Evolutionary conservation across 805 yeast species (phyloP).

Genomic region (Starmera caribaea): DNA sequence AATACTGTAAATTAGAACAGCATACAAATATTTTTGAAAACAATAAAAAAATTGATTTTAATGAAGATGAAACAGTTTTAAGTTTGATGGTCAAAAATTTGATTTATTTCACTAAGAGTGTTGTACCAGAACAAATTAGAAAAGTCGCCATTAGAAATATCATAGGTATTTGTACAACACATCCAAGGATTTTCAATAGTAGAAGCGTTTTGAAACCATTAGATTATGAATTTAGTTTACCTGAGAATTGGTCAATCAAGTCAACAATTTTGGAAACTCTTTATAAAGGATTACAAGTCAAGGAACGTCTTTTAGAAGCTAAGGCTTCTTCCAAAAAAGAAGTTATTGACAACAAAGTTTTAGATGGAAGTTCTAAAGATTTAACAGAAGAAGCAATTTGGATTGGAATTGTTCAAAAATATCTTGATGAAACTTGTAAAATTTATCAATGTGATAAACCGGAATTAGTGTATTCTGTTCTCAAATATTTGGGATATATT

Average conservation of each 20-base stretch:
- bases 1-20: conserved; percentile 52
- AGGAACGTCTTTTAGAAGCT: background rate
- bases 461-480: conserved; percentile 37
- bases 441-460: conserved; percentile 32
- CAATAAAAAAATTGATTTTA: conserved; percentile 29
- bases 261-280: conserved; percentile 48
- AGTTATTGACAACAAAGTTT: conserved; percentile 33
- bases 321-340: conserved; percentile 41
- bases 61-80: conserved; percentile 42
- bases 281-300: conserved; percentile 19
- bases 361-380: conserved; percentile 43
- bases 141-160: conserved; percentile 48
- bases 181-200: conserved; percentile 58
- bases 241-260: conserved; percentile 30
- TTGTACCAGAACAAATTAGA: conserved; percentile 26
- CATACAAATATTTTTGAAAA: conserved; percentile 29
- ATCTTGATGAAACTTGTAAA: conserved; percentile 36
- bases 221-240: conserved; percentile 34
- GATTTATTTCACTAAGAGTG: conserved; percentile 38
- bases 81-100: conserved; percentile 51
- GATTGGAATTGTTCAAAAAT: conserved; percentile 61
- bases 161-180: conserved; percentile 47
- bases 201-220: conserved; percentile 42
- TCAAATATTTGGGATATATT: conserved; percentile 44
- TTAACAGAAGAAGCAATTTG: conserved; percentile 62